These are phyloP conservation scores for Fusarium miscanthi DNA, from an alignment of 2,329 filamentous ascomycete genomes.

Conservation along the genomic window DNA sequence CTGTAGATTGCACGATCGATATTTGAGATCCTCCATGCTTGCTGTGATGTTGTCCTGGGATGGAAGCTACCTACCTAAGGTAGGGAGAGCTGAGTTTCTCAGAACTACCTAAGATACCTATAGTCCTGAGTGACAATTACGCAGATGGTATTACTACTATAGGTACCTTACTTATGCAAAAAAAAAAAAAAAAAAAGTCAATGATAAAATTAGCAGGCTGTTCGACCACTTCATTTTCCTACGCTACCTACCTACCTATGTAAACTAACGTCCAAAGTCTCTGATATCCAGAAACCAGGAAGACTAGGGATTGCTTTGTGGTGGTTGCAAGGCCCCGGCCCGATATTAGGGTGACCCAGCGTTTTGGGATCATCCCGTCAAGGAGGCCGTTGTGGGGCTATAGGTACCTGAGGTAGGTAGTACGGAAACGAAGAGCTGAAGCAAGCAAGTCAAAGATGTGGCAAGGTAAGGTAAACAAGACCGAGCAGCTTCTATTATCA, in stretches of 20 bases:
- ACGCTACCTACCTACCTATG: neutral
- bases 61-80: neutral
- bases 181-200: too few species aligned
- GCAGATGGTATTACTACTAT: neutral
- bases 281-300: neutral
- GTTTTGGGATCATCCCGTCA: conserved; percentile 34
- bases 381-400: conserved; percentile 36
- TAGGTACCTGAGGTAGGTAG: neutral
- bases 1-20: neutral
- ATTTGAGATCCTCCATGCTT: neutral
- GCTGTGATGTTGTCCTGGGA: too few species aligned
- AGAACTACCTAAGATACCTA: neutral
- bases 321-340: conserved; percentile 40
- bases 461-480: neutral
- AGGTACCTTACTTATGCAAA: too few species aligned
- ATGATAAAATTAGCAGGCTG: neutral
- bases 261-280: neutral
- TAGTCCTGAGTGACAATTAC: neutral
- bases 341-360: conserved; percentile 39
- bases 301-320: conserved; percentile 18
- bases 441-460: neutral
- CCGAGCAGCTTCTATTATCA: neutral
- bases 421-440: neutral
- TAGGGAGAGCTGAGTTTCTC: neutral
- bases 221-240: neutral